Evolutionary conservation across 1,139 yeast species (phyloP).

Genomic region (Lodderomyces elongisporus): DNA sequence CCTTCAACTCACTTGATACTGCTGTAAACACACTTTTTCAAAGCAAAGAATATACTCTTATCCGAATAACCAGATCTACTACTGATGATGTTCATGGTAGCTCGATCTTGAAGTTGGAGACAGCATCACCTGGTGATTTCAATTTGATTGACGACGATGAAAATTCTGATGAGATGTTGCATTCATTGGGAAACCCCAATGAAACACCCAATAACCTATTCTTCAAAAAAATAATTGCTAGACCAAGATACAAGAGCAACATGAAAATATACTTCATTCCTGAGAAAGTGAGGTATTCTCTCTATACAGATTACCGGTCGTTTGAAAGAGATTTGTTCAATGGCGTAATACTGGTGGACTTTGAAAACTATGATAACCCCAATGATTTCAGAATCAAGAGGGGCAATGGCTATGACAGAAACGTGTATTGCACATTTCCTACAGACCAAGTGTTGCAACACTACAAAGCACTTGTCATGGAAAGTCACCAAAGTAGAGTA

Average conservation of each 20-base stretch:
- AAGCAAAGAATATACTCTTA: slow-evolving; percentile 36
- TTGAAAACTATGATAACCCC: slow-evolving; percentile 4
- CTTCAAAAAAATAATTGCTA: slow-evolving; percentile 41
- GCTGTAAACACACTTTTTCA: slow-evolving; percentile 44
- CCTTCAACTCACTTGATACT: slow-evolving; percentile 42
- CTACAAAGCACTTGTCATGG: slow-evolving; percentile 13
- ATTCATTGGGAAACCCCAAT: slow-evolving; percentile 34
- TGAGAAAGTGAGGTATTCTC: slow-evolving; percentile 25
- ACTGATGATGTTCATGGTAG: slow-evolving; percentile 49
- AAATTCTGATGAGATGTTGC: slow-evolving; percentile 36
- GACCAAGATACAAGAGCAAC: slow-evolving; percentile 49
- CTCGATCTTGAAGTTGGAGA: slow-evolving; percentile 46
- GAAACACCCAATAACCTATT: slow-evolving; percentile 45
- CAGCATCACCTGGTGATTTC: slow-evolving; percentile 50
- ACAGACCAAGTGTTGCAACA: slow-evolving; percentile 16
- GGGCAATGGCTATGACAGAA: slow-evolving; percentile 6
- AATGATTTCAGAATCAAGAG: slow-evolving; percentile 4
- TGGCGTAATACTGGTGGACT: slow-evolving; percentile 37
- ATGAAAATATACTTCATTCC: slow-evolving; percentile 46
- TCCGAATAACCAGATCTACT: slow-evolving; percentile 52
- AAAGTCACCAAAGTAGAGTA: too few relatives aligned
- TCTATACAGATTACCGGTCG: slow-evolving; percentile 48
- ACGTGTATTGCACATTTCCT: slow-evolving; percentile 23
- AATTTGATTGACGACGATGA: slow-evolving; percentile 46
- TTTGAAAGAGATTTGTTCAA: slow-evolving; percentile 48